Conservation (phyloP, 768 basidiomycete genomes). For the Mycena vulgaris region DNA sequence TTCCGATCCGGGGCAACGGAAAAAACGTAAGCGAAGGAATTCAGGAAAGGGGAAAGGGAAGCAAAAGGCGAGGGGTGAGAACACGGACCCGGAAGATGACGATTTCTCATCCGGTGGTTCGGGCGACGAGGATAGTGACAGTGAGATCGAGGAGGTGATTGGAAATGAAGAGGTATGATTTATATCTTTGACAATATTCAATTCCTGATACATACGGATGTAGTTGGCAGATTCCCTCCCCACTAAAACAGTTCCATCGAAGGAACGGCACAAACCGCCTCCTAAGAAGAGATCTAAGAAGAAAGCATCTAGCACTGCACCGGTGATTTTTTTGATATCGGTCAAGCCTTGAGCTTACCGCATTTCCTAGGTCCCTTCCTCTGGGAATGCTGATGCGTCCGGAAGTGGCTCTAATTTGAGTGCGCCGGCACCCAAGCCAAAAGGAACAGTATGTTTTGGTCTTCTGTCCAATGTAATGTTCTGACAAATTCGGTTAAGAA, state of each 20-base stretch:
- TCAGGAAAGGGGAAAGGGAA: too few species aligned
- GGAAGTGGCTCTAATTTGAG: too few species aligned
- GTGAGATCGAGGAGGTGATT: background rate
- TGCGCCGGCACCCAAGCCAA: too few species aligned
- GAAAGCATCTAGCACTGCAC: background rate
- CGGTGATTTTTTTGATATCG: too few species aligned
- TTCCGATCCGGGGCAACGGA: too few species aligned
- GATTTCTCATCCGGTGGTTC: background rate
- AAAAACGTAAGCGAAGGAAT: background rate
- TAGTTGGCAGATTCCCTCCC: slow-evolving; percentile 1
- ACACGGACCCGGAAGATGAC: background rate
- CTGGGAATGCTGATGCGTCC: too few species aligned
- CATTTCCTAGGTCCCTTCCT: background rate
- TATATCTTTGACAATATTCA: background rate
- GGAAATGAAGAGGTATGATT: background rate
- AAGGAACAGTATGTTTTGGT: too few species aligned
- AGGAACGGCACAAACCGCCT: background rate
- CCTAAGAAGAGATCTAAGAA: background rate
- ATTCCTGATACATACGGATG: too few species aligned
- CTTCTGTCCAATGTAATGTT: background rate
- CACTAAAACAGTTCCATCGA: background rate
- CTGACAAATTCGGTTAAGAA: background rate
- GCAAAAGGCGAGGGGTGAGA: background rate
- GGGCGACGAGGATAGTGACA: background rate
- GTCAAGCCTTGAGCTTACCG: too few species aligned